These are phyloP conservation scores for Colletotrichum sojae DNA, from an alignment of 2,329 filamentous ascomycete genomes.

Conservation along the genomic window DNA sequence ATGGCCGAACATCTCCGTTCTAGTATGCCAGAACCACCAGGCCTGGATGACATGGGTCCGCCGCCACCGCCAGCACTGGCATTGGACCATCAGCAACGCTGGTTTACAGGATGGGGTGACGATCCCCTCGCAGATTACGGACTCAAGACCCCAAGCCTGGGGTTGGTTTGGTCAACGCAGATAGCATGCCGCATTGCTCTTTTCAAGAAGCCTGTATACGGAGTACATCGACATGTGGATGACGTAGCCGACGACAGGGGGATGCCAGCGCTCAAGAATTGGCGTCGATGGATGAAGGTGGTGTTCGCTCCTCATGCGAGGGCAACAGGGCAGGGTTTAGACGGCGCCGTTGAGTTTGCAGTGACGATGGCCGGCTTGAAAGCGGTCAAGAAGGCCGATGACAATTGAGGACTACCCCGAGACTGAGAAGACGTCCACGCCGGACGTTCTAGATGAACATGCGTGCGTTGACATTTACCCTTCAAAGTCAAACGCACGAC, in stretches of 20 bases:
- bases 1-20: slow-evolving; percentile 53
- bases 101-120: slow-evolving; percentile 97
- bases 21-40: slow-evolving; percentile 50
- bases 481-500: too few relatives aligned
- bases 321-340: slow-evolving; percentile 63
- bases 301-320: slow-evolving; percentile 87
- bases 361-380: slow-evolving; percentile 77
- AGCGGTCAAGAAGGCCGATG: slow-evolving; percentile 46
- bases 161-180: slow-evolving; percentile 92
- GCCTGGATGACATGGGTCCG: slow-evolving; percentile 58
- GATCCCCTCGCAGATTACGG: slow-evolving; percentile 62
- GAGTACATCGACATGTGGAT: slow-evolving; percentile 49
- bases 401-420: neutral
- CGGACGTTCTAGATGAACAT: too few relatives aligned
- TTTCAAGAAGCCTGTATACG: slow-evolving; percentile 76
- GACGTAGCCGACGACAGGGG: slow-evolving; percentile 59
- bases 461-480: too few relatives aligned
- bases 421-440: too few relatives aligned
- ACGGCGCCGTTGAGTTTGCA: slow-evolving; percentile 78
- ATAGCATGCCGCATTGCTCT: slow-evolving; percentile 86
- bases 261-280: slow-evolving; percentile 66
- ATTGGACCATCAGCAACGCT: slow-evolving; percentile 91
- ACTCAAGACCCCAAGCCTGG: slow-evolving; percentile 88
- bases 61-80: slow-evolving; percentile 69
- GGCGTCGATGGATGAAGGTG: slow-evolving; percentile 86